Percentiles rank a stretch among this genome's conserved stretches.
phyloP scores from a whole-genome alignment of 371 early-diverging fungal genomes.

The Apophysomyces ossiformis region DNA sequence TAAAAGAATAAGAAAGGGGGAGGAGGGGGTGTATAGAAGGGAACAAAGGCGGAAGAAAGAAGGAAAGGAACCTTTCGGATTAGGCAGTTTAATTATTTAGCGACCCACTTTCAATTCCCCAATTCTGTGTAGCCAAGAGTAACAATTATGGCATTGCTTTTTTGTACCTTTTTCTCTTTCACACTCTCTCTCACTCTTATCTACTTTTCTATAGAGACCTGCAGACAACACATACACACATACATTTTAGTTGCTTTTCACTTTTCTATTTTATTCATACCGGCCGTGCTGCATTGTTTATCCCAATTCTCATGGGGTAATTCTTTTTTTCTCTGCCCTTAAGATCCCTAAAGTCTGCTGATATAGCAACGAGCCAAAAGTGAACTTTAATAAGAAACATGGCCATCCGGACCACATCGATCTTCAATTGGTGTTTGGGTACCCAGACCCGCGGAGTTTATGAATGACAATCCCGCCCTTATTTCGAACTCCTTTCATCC shows the following conservation, averaged over 20 bases:
- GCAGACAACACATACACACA: neutral
- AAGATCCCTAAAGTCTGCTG: neutral
- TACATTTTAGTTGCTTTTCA: neutral
- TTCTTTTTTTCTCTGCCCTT: neutral
- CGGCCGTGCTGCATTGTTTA: neutral
- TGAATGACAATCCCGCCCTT: conserved; percentile 6
- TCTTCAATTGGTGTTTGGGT: conserved; percentile 12
- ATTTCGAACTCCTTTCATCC: neutral
- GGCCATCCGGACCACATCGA: conserved; percentile 13
- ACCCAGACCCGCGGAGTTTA: conserved; percentile 6
- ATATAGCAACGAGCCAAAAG: neutral
- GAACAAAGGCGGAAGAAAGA: neutral
- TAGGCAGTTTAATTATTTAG: conserved; percentile 10
- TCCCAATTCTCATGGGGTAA: neutral
- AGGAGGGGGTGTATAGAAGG: neutral
- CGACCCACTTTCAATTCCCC: neutral
- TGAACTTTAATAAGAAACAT: conserved; percentile 11
- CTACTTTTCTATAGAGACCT: neutral
- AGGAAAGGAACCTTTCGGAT: neutral
- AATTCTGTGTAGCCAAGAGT: conserved; percentile 5
- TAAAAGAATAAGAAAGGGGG: neutral
- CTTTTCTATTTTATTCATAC: neutral
- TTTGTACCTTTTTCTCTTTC: neutral
- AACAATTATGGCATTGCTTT: conserved; percentile 9
- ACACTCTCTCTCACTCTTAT: neutral